phyloP scores from a whole-genome alignment of 2,329 filamentous ascomycete species.

The Pseudogymnoascus sp. region DNA sequence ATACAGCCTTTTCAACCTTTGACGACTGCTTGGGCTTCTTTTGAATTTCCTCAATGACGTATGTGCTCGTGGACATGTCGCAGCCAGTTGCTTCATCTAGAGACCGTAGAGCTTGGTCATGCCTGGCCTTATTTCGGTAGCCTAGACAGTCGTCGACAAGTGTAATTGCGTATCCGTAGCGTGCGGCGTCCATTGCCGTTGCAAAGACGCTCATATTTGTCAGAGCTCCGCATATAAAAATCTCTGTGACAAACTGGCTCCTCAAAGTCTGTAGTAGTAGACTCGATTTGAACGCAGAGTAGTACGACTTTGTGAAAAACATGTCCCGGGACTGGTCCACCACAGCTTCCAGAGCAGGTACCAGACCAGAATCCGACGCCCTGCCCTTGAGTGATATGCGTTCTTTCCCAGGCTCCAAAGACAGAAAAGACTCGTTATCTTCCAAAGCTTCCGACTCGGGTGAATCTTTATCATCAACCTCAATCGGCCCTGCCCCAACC shows the following conservation, averaged over 20 bases:
- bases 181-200: constrained; percentile 82
- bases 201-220: constrained; percentile 87
- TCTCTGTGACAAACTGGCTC: constrained; percentile 79
- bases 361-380: constrained; percentile 41
- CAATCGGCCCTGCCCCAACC: not conserved
- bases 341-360: constrained; percentile 35
- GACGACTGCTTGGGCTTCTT: constrained; percentile 11
- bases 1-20: constrained; percentile 12
- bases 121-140: constrained; percentile 62
- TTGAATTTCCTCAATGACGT: constrained; percentile 22
- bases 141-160: constrained; percentile 85
- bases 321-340: constrained; percentile 41
- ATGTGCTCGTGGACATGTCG: constrained; percentile 25
- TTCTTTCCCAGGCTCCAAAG: constrained; percentile 17
- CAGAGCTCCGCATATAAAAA: constrained; percentile 81
- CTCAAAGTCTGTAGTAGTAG: constrained; percentile 68
- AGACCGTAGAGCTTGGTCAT: constrained; percentile 36
- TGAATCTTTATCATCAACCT: constrained; percentile 12
- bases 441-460: not conserved
- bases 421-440: constrained; percentile 24
- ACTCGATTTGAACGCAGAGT: constrained; percentile 78
- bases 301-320: constrained; percentile 62
- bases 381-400: constrained; percentile 39
- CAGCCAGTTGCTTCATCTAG: constrained; percentile 28
- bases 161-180: constrained; percentile 80